phyloP scores from a whole-genome alignment of 805 yeast genomes.

The Myxozyma kluyveri region DNA sequence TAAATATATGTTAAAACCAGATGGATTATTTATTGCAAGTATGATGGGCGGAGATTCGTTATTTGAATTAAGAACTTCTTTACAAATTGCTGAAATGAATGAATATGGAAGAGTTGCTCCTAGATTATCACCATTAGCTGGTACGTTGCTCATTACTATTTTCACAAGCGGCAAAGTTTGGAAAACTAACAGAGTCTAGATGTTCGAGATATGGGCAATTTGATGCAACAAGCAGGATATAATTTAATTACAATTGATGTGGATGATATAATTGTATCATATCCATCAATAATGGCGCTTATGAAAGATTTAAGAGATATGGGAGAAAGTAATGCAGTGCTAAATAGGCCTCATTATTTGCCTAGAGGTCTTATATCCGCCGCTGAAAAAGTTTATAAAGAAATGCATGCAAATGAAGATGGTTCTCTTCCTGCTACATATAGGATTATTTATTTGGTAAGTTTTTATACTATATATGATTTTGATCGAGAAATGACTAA shows the following conservation, averaged over 20 bases:
- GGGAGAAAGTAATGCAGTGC: constrained; percentile 80
- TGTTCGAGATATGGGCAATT: constrained; percentile 68
- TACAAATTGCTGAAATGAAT: constrained; percentile 81
- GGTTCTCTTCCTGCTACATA: constrained; percentile 73
- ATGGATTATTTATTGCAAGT: constrained; percentile 77
- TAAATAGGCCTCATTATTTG: constrained; percentile 41
- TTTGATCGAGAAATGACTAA: too few relatives aligned
- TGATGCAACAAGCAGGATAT: constrained; percentile 73
- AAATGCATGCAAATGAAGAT: constrained; percentile 58
- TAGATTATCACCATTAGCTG: constrained; percentile 72
- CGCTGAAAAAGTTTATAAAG: constrained; percentile 68
- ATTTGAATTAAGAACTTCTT: constrained; percentile 74
- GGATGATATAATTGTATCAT: constrained; percentile 76
- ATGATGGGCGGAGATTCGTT: constrained; percentile 82
- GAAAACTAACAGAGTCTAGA: constrained; percentile 37
- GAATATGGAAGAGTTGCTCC: constrained; percentile 78
- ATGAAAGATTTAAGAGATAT: constrained; percentile 70
- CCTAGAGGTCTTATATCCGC: constrained; percentile 68
- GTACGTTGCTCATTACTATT: constrained; percentile 1
- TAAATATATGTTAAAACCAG: constrained; percentile 63
- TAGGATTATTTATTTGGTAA: constrained; percentile 64
- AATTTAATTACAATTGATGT: constrained; percentile 78
- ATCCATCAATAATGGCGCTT: constrained; percentile 66
- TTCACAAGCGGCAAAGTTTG: not conserved
- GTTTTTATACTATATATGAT: constrained; percentile 3